Base-by-base conservation (phyloP, 345 rosid genomes). In the Anastatica hierochuntica region DNA sequence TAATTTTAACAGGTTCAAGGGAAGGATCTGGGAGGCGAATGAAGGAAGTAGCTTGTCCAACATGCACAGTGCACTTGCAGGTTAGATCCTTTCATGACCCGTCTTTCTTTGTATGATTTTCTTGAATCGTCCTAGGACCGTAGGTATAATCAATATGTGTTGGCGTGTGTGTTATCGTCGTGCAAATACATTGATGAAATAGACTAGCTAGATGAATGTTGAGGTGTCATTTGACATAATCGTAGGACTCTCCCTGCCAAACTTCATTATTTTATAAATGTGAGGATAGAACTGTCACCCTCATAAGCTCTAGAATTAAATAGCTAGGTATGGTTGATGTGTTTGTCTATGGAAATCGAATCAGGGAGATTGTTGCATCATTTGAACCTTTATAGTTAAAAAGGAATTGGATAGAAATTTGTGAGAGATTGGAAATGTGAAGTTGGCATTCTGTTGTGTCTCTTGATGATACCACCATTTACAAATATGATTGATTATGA, bases 31-130 rank as follows among this genome's bases (percentile, higher is more conserved):
- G 92, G 39, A 79, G 65, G 77, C 82, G 90, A 64, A 94, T 82
- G 95, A 85, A 78, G 66, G 99, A 94, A 78, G 95, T 94, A 62
- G 97, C 82, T 24, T 88, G 99, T 72, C 99, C 99, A 29, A 94
- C 83, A 16, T 94, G 99, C 72, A 94, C 99, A 3, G 95, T 94
- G 34, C 99, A 85, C 74, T 73, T 88, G 61, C 97, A 94, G 97
- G 99, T 88, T 34, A 43, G 73, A 47, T 35, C 38, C 35, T 24
- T 34, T 11, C 5, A 19, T 24, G 21, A 39, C 30, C 10, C 14
- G 0, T 34, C 57, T 34, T 46, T 46, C 43, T 13, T 40, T 59
- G 21, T n/a, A n/a, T n/a, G n/a, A n/a, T n/a, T n/a, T n/a, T n/a
- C n/a, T n/a, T n/a, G n/a, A n/a, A n/a, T n/a, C n/a, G n/a, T n/a